phyloP scores from a whole-genome alignment of 148 eudicot species.

The Mesembryanthemum crystallinum region DNA sequence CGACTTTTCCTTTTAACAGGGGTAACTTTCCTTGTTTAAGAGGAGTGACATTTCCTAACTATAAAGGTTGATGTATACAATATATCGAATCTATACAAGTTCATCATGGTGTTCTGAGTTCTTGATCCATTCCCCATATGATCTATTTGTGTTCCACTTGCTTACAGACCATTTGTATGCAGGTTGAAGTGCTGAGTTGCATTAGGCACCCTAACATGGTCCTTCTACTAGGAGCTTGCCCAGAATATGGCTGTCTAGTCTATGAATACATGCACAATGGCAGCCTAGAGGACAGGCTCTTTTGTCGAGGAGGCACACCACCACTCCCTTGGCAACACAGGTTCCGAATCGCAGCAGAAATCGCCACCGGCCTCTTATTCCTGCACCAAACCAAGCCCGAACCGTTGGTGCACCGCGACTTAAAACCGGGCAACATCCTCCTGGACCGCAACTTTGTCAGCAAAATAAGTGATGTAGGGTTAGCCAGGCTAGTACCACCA shows the following conservation, averaged over 20 bases:
- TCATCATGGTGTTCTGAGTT: too few relatives aligned
- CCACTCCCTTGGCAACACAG: conserved; percentile 80
- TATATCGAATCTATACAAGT: too few relatives aligned
- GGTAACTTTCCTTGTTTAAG: too few relatives aligned
- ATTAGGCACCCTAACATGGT: conserved; percentile 96
- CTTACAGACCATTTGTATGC: neutral
- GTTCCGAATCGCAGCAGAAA: conserved; percentile 79
- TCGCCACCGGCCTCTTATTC: conserved; percentile 72
- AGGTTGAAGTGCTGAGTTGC: conserved; percentile 91
- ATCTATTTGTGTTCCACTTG: neutral
- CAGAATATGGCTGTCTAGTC: conserved; percentile 94
- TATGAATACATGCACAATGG: conserved; percentile 96
- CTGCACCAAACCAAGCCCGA: conserved; percentile 93
- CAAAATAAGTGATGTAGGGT: conserved; percentile 88
- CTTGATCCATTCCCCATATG: neutral
- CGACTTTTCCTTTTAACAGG: too few relatives aligned
- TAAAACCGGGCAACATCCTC: conserved; percentile 84
- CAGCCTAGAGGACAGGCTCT: conserved; percentile 83
- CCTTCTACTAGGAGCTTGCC: conserved; percentile 88
- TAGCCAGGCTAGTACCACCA: conserved; percentile 91
- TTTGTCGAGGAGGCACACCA: conserved; percentile 47
- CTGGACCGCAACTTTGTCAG: conserved; percentile 78
- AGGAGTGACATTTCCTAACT: too few relatives aligned
- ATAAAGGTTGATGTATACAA: too few relatives aligned
- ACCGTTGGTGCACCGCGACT: conserved; percentile 87